Conservation (phyloP, 768 basidiomycete genomes). For the Termitomyces sp. region DNA sequence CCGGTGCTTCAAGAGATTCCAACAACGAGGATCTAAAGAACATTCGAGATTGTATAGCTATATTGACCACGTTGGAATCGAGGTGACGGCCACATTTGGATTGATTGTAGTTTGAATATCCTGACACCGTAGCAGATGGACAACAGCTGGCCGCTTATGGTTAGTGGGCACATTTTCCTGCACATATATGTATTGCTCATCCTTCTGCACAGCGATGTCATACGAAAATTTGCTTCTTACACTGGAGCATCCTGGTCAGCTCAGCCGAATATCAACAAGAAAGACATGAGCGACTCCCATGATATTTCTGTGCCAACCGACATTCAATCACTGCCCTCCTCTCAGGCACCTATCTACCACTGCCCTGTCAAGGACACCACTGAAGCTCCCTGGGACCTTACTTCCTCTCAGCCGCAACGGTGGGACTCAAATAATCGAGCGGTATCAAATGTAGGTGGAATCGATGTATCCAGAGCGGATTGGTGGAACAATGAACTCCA, state of each 20-base stretch:
- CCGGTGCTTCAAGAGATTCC: conserved; percentile 33
- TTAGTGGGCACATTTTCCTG: conserved; percentile 12
- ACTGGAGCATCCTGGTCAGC: conserved; percentile 6
- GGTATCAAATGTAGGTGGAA: background rate
- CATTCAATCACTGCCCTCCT: background rate
- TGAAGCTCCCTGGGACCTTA: background rate
- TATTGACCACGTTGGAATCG: conserved; percentile 35
- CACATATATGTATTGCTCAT: background rate
- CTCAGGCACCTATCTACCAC: background rate
- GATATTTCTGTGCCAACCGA: background rate
- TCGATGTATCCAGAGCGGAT: background rate
- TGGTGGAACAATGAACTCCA: conserved; percentile 1
- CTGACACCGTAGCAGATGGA: conserved; percentile 26
- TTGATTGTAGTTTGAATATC: background rate
- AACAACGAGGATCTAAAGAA: conserved; percentile 47
- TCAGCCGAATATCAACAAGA: background rate
- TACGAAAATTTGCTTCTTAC: conserved; percentile 28
- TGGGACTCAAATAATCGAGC: background rate
- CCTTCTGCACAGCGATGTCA: conserved; percentile 26
- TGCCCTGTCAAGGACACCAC: background rate
- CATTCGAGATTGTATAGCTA: conserved; percentile 53
- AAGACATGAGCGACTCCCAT: background rate
- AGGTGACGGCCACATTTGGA: conserved; percentile 19
- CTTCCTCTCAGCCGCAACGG: background rate
- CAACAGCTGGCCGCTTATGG: conserved; percentile 36